phyloP scores from a whole-genome alignment of 2,329 filamentous ascomycete species.

The Penicillium sp. region DNA sequence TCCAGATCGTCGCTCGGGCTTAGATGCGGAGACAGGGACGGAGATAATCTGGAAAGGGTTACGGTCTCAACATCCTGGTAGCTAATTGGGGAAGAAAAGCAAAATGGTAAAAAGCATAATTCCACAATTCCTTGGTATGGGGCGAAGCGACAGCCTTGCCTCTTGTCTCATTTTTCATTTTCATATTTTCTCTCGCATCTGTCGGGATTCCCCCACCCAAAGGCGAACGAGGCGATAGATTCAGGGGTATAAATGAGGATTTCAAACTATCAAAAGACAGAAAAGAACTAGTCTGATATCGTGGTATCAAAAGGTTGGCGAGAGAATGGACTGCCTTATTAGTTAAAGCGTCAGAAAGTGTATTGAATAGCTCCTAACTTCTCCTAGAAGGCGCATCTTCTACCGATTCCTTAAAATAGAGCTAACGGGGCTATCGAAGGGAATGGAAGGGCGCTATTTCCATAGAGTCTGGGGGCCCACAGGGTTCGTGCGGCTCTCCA shows the following conservation, averaged over 20 bases:
- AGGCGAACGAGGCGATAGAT: too few species aligned
- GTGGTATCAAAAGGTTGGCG: neutral
- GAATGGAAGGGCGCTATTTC: conserved; percentile 24
- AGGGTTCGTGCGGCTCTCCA: conserved; percentile 21
- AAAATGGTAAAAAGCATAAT: neutral
- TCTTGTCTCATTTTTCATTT: neutral
- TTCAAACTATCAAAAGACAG: too few species aligned
- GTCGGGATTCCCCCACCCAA: neutral
- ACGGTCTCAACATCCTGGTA: neutral
- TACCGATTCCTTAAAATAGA: conserved; percentile 3
- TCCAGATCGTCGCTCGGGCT: neutral
- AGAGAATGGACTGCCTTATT: neutral
- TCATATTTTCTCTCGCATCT: neutral
- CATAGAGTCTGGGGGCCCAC: conserved; percentile 29
- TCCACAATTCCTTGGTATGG: neutral
- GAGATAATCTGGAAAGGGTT: neutral
- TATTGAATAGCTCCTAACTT: neutral
- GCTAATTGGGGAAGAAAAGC: neutral
- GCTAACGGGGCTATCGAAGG: conserved; percentile 22
- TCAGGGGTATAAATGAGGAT: too few species aligned
- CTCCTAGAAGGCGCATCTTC: conserved; percentile 1
- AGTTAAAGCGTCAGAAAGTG: neutral
- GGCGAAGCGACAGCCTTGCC: neutral
- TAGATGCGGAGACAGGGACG: neutral
- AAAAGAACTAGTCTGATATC: neutral